Evolutionary conservation across 495 filamentous ascomycete genomes (phyloP).

Genomic region (Umbilicaria muhlenbergii): DNA sequence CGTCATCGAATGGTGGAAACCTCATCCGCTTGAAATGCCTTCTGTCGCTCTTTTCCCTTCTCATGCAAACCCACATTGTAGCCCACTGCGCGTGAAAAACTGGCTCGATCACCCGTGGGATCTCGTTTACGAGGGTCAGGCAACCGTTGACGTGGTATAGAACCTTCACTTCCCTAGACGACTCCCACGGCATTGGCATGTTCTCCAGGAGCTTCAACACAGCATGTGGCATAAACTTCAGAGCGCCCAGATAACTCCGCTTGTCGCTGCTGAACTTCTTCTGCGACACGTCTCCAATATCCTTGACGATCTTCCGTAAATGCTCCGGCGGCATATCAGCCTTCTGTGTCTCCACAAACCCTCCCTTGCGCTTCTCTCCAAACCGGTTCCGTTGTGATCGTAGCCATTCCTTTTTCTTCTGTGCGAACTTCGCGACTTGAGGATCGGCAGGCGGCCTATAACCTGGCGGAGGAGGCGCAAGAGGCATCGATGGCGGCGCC

Average conservation of each 20-base stretch:
- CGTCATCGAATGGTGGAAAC: constrained; percentile 97
- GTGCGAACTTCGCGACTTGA: constrained; percentile 82
- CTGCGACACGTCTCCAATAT: constrained; percentile 98
- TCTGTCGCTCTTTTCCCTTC: constrained; percentile 91
- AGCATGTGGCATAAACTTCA: constrained; percentile 99
- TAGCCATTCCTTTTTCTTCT: constrained; percentile 99
- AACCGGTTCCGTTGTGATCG: constrained; percentile 85
- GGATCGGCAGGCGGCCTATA: constrained; percentile 75
- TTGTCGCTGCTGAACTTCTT: constrained; percentile 99
- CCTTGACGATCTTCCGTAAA: constrained; percentile 92
- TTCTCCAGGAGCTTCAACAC: constrained; percentile 97
- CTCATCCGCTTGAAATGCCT: constrained; percentile 98
- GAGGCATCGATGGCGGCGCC: constrained; percentile 57
- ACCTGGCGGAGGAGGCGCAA: constrained; percentile 77
- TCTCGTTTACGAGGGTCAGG: constrained; percentile 93
- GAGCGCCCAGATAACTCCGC: constrained; percentile 86
- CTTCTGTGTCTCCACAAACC: constrained; percentile 95
- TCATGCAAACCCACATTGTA: constrained; percentile 98
- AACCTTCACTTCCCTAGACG: constrained; percentile 87
- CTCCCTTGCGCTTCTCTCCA: constrained; percentile 89
- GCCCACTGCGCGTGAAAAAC: constrained; percentile 99
- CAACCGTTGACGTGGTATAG: constrained; percentile 98
- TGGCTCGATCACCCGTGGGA: constrained; percentile 90
- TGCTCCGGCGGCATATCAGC: constrained; percentile 98
- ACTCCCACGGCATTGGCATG: constrained; percentile 99